Percentiles rank a stretch among this genome's conserved stretches.
Conservation (phyloP, 495 filamentous ascomycete genomes). For the Podospora appendiculata region DNA sequence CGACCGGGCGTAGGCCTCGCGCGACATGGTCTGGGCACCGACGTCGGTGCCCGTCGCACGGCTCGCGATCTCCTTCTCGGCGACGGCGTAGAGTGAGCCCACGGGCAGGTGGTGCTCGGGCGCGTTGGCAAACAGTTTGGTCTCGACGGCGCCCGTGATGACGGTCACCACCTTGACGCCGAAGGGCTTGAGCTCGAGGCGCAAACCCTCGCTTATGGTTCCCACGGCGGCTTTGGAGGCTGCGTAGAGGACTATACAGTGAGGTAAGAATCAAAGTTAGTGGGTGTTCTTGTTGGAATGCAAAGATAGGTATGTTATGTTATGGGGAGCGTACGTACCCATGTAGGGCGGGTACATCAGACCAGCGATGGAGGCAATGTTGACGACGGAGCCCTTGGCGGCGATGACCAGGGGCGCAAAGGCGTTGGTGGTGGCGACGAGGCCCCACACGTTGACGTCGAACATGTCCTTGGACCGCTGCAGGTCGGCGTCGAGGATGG, state of each 20-base stretch:
- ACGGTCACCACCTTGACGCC: conserved; percentile 23
- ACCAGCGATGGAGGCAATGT: conserved; percentile 26
- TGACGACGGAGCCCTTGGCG: conserved; percentile 35
- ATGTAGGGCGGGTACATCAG: background rate
- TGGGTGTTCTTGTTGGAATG: too few species aligned
- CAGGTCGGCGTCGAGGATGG: conserved; percentile 15
- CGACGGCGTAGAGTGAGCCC: background rate
- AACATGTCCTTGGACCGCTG: conserved; percentile 22
- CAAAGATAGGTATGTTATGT: too few species aligned
- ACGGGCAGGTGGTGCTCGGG: background rate
- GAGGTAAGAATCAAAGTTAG: conserved; percentile 5
- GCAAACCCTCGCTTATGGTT: conserved; percentile 25
- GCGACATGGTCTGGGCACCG: background rate
- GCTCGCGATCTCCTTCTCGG: background rate
- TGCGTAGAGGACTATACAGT: conserved; percentile 27
- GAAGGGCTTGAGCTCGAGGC: conserved; percentile 34
- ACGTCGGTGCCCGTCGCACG: background rate
- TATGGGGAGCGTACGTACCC: too few species aligned
- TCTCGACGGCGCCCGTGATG: background rate
- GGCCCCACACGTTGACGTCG: conserved; percentile 36
- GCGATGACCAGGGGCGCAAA: conserved; percentile 36
- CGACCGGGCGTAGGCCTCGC: background rate
- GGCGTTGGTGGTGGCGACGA: conserved; percentile 28
- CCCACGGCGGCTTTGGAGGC: conserved; percentile 28
- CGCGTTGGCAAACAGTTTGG: background rate